Base-by-base conservation (phyloP, 129 eudicot genomes). In the Deinandra increscens region DNA sequence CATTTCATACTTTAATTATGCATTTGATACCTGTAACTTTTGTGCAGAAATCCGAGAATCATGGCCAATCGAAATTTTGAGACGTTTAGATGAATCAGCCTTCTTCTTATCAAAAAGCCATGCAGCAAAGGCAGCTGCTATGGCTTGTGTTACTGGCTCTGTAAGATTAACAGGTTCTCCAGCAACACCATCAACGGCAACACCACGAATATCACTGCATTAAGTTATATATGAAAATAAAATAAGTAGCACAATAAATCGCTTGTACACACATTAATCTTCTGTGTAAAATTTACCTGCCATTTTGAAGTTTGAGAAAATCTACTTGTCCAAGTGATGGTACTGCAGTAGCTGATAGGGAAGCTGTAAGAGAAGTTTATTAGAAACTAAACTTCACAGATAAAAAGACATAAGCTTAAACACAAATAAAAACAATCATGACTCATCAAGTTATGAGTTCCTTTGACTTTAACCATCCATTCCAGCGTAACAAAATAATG, bases 271-370 rank as follows among this genome's bases (percentile, higher is more conserved):
- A 65, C 48, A 23, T 41, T 18, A 51, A 39, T 29, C 55, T 50
- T 73, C 19, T 0, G 11, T 38, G 19, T 37, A 9, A 33, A 15
- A 48, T 4, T 20, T 66, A 91, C 98, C 98, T 93, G 84, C 98
- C 98, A 83, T 93, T 93, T 75, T 93, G 98, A 81, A 93, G 98
- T 83, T 93, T 93, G 69, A 89, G 90, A 81, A 93, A 93, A 84
- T 91, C 88, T 70, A 71, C 78, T 71, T 82, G 83, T 48, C 81
- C 88, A 51, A 87, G 82, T 70, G 90, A 73, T 68, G 84, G 88
- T 66, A 74, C 71, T 50, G 77, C 81, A 60, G 87, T 81, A 59
- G 97, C 71, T 66, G 90, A 84, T 51, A 85, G 65, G 50, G 88
- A 82, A 71, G 86, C 98, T 93, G 98, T 78, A 81, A 83, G 69